Percentiles rank a stretch among this genome's conserved stretches.
phyloP scores from a whole-genome alignment of 1,284 basidiomycete genomes.

The Malassezia equina region DNA sequence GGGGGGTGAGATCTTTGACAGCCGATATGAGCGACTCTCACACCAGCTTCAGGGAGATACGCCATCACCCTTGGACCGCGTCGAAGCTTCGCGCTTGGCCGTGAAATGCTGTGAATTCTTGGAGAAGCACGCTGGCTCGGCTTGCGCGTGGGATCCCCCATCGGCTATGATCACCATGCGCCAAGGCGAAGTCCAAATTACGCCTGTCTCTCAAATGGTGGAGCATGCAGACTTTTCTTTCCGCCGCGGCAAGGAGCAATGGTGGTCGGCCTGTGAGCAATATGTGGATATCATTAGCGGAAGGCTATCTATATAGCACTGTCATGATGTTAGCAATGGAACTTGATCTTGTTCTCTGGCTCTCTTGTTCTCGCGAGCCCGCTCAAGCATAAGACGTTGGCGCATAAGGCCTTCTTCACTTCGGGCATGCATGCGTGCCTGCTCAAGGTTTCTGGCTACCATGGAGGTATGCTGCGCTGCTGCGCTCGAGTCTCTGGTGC shows the following conservation, averaged over 20 bases:
- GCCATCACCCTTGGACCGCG: constrained; percentile 85
- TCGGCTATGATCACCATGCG: constrained; percentile 88
- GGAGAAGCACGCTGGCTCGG: constrained; percentile 53
- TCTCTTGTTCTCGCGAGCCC: constrained; percentile 6
- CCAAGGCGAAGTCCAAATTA: constrained; percentile 66
- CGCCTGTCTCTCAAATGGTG: constrained; percentile 72
- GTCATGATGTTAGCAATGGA: not conserved
- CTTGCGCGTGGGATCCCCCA: constrained; percentile 51
- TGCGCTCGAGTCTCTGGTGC: not conserved
- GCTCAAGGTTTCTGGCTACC: constrained; percentile 7
- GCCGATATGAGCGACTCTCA: constrained; percentile 81
- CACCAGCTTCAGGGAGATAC: constrained; percentile 93
- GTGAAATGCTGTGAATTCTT: constrained; percentile 89
- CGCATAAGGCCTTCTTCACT: constrained; percentile 8
- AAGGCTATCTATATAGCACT: not conserved
- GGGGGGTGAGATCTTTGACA: constrained; percentile 80
- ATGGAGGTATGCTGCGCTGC: not conserved
- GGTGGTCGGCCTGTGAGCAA: constrained; percentile 59
- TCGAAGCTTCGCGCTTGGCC: constrained; percentile 76
- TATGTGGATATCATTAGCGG: constrained; percentile 58
- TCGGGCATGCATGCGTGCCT: constrained; percentile 6
- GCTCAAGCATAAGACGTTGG: constrained; percentile 12
- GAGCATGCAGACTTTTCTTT: constrained; percentile 80
- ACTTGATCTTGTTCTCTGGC: not conserved
- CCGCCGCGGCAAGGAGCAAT: constrained; percentile 65